Conservation (phyloP, 257 asterid species). For the Cruciata laevipes region DNA sequence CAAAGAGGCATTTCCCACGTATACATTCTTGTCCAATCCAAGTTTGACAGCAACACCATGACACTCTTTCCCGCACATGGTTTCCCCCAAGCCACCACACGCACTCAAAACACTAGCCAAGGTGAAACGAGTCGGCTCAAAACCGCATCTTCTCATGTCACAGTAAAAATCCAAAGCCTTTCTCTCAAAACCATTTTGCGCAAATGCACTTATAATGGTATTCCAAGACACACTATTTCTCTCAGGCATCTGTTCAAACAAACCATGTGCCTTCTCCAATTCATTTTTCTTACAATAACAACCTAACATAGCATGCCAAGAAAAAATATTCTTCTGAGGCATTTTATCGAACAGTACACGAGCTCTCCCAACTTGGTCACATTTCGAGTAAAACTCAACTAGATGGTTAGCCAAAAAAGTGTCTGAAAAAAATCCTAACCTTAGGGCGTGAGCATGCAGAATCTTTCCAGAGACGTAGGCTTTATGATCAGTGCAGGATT, state of each 20-base stretch:
- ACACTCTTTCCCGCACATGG: conserved; percentile 49
- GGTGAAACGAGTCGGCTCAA: conserved; percentile 52
- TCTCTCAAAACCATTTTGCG: conserved; percentile 42
- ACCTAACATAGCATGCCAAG: conserved; percentile 57
- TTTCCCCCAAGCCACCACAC: conserved; percentile 45
- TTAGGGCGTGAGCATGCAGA: conserved; percentile 49
- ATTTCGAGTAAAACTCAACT: conserved; percentile 53
- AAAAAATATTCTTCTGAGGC: conserved; percentile 53
- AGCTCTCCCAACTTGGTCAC: conserved; percentile 37
- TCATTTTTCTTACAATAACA: conserved; percentile 52
- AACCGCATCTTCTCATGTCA: conserved; percentile 40
- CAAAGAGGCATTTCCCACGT: conserved; percentile 53
- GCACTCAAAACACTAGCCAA: conserved; percentile 71
- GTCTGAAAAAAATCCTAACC: conserved; percentile 33
- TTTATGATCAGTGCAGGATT: conserved; percentile 40
- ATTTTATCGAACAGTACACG: conserved; percentile 56
- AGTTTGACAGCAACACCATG: conserved; percentile 56
- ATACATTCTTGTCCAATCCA: conserved; percentile 47
- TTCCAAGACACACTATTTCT: conserved; percentile 60
- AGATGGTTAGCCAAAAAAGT: conserved; percentile 53
- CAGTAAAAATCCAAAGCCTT: conserved; percentile 49
- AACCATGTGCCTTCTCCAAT: conserved; percentile 32
- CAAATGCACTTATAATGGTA: conserved; percentile 44
- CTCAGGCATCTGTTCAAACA: conserved; percentile 56
- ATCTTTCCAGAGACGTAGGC: conserved; percentile 38